Evolutionary conservation across 2,329 filamentous ascomycete genomes (phyloP).

Genomic region (Fusarium brevicatenulatum): DNA sequence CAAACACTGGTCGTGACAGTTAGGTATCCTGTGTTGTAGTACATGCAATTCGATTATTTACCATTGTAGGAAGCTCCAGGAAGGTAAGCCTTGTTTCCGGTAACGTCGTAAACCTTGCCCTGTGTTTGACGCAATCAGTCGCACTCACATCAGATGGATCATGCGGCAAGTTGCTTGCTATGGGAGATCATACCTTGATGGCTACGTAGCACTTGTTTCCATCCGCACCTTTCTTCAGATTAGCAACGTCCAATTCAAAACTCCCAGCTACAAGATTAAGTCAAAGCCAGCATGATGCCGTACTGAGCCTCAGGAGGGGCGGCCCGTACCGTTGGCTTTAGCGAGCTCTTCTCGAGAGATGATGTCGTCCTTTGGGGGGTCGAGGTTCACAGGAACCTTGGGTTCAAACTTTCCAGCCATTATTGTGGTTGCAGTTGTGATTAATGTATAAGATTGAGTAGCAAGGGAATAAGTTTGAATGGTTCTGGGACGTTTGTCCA

Average conservation of each 20-base stretch:
- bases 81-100: constrained; percentile 86
- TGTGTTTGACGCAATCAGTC: constrained; percentile 51
- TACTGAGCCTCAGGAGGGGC: background rate
- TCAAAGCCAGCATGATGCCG: background rate
- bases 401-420: constrained; percentile 80
- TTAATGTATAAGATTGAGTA: background rate
- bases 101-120: constrained; percentile 95
- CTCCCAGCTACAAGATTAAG: background rate
- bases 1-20: constrained; percentile 74
- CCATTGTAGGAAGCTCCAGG: constrained; percentile 86
- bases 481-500: constrained; percentile 6
- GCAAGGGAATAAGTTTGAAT: background rate
- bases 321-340: constrained; percentile 79
- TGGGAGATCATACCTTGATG: constrained; percentile 66
- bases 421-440: constrained; percentile 4
- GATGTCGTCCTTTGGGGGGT: constrained; percentile 86
- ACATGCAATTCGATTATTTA: constrained; percentile 52
- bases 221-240: constrained; percentile 64
- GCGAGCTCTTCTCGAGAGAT: constrained; percentile 84
- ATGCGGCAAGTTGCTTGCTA: constrained; percentile 6
- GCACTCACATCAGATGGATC: background rate
- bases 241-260: constrained; percentile 21
- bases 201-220: constrained; percentile 74
- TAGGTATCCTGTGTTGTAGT: background rate
- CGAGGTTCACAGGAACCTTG: constrained; percentile 78